Percentiles rank a stretch among this genome's conserved stretches.
Conservation (phyloP, 2,329 filamentous ascomycete species). For the Talaromyces piceae region DNA sequence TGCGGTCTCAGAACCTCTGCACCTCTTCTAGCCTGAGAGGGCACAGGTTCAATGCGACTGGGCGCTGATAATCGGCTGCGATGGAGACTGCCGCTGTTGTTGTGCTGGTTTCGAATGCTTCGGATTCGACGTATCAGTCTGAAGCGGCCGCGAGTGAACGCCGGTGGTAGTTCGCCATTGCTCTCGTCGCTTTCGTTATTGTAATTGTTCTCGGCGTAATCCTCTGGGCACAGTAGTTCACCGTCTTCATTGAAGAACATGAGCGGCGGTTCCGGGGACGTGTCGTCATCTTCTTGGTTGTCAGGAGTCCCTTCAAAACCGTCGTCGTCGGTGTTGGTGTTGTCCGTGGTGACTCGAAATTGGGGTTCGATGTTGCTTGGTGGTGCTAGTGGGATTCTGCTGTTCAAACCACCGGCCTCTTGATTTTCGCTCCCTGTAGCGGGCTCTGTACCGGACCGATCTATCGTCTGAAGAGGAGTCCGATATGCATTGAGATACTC, state of each 20-base stretch:
- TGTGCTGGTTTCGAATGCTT: conserved; percentile 16
- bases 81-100: conserved; percentile 11
- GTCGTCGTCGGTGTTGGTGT: conserved; percentile 27
- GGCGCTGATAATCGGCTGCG: conserved; percentile 19
- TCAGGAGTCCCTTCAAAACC: conserved; percentile 31
- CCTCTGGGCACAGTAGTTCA: conserved; percentile 25
- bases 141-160: conserved; percentile 20
- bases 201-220: too few species aligned
- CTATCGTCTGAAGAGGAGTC: conserved; percentile 28
- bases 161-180: conserved; percentile 15
- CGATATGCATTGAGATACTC: conserved; percentile 34
- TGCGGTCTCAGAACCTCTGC: conserved; percentile 59
- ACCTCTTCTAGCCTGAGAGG: conserved; percentile 6
- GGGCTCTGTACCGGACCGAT: conserved; percentile 20
- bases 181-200: conserved; percentile 26
- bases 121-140: conserved; percentile 21
- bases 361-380: conserved; percentile 19
- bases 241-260: conserved; percentile 21
- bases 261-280: conserved; percentile 17
- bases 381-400: conserved; percentile 13
- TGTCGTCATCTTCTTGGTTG: conserved; percentile 17
- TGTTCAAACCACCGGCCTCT: conserved; percentile 17
- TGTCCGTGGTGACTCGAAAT: conserved; percentile 31
- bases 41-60: conserved; percentile 21
- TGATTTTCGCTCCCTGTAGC: conserved; percentile 13